These are phyloP conservation scores for Alloascoidea hylecoeti DNA, from an alignment of 805 yeast genomes.

Conservation along the genomic window DNA sequence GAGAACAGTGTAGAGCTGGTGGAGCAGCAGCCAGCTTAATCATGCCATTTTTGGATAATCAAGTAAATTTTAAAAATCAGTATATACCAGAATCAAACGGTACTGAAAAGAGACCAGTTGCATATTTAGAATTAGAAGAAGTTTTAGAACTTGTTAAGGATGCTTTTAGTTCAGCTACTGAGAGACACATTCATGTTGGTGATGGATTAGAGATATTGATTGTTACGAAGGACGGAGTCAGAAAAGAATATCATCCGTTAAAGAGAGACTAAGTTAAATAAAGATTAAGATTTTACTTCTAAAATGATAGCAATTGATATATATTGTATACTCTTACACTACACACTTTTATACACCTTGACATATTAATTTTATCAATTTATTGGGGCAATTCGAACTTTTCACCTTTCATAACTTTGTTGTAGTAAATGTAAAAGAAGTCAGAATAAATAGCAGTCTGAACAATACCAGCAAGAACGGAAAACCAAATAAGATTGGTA, in stretches of 20 bases:
- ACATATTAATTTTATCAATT: conserved; percentile 2
- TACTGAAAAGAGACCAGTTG: conserved; percentile 39
- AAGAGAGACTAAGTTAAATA: conserved; percentile 54
- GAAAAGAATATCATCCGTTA: conserved; percentile 69
- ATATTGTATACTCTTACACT: too few relatives aligned
- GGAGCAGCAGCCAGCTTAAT: conserved; percentile 95
- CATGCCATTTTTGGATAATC: conserved; percentile 96
- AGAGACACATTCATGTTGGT: conserved; percentile 97
- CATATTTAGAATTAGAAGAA: conserved; percentile 66
- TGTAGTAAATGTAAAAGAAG: conserved; percentile 87
- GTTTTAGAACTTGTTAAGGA: conserved; percentile 81
- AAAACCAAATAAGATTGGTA: conserved; percentile 48
- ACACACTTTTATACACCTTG: too few relatives aligned
- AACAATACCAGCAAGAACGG: conserved; percentile 66
- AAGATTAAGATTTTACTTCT: neutral
- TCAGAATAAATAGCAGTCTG: conserved; percentile 89
- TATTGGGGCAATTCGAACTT: conserved; percentile 57
- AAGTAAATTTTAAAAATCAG: conserved; percentile 92
- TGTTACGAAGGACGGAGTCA: conserved; percentile 87
- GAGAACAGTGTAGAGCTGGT: conserved; percentile 95
- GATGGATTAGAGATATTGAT: conserved; percentile 87
- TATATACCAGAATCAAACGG: conserved; percentile 69
- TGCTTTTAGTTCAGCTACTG: conserved; percentile 93
- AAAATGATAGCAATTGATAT: too few relatives aligned
- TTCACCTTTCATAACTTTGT: conserved; percentile 61